phyloP scores from a whole-genome alignment of 768 basidiomycete genomes.

The Pholiota microspora region DNA sequence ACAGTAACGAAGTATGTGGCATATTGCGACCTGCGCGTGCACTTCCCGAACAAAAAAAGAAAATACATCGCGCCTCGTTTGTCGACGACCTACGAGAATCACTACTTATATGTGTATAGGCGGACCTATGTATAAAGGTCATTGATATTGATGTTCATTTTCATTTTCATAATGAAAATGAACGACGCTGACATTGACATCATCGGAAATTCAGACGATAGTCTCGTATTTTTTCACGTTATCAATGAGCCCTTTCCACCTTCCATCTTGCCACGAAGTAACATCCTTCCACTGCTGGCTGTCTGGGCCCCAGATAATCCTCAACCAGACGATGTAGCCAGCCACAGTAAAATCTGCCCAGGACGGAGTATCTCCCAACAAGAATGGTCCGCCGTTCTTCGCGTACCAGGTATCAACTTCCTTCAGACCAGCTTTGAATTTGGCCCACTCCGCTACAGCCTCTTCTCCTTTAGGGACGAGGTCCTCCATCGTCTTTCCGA shows the following conservation, averaged over 20 bases:
- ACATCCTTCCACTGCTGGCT: slow-evolving; percentile 35
- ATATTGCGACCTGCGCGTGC: too few relatives aligned
- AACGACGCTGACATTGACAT: too few relatives aligned
- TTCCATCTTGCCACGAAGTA: slow-evolving; percentile 27
- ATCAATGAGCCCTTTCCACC: slow-evolving; percentile 26
- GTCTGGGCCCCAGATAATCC: slow-evolving; percentile 25
- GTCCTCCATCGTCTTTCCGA: slow-evolving; percentile 33
- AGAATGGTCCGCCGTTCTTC: slow-evolving; percentile 23
- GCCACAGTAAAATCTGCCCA: slow-evolving; percentile 35
- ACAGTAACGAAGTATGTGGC: too few relatives aligned
- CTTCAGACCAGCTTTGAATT: slow-evolving; percentile 26
- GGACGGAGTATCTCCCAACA: slow-evolving; percentile 30
- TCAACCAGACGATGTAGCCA: slow-evolving; percentile 24
- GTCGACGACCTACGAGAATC: too few relatives aligned
- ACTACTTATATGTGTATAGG: too few relatives aligned
- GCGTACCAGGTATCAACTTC: slow-evolving; percentile 22
- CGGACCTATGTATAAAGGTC: too few relatives aligned
- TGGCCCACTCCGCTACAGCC: slow-evolving; percentile 30
- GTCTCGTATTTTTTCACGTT: neutral
- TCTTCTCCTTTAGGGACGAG: slow-evolving; percentile 25
- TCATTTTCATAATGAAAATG: too few relatives aligned
- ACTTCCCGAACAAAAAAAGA: too few relatives aligned
- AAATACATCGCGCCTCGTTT: too few relatives aligned
- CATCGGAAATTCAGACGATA: slow-evolving; percentile 1
- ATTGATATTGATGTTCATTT: too few relatives aligned